Evolutionary conservation across 306 rosid genomes (phyloP).

Genomic region (Urtica urens): DNA sequence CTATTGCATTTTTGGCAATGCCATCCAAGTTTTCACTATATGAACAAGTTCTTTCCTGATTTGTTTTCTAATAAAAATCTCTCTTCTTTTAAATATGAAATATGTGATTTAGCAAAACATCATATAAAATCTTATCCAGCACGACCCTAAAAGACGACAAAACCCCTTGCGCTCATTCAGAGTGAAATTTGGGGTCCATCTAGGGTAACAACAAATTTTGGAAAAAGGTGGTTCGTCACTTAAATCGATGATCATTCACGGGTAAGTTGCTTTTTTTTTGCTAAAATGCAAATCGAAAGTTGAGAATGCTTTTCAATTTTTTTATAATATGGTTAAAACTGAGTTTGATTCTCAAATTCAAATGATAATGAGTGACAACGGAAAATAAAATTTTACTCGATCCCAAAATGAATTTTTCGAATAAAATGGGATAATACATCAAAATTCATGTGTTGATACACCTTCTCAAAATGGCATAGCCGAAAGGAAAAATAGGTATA

Average conservation of each 20-base stretch:
- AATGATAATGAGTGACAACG: not conserved
- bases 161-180: not conserved
- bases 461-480: too few species aligned
- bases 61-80: not conserved
- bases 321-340: not conserved
- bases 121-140: not conserved
- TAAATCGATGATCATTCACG: not conserved
- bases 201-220: not conserved
- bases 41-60: not conserved
- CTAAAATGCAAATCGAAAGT: not conserved
- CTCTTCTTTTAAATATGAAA: not conserved
- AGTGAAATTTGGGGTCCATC: constrained; percentile 1
- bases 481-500: not conserved
- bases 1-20: not conserved
- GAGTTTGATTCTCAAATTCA: not conserved
- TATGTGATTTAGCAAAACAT: not conserved
- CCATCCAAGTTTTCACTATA: not conserved
- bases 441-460: not conserved
- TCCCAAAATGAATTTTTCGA: not conserved
- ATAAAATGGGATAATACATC: not conserved
- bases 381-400: not conserved
- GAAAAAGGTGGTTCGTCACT: not conserved
- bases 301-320: not conserved
- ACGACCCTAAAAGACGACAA: not conserved
- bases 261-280: not conserved